Evolutionary conservation across 1,284 basidiomycete genomes (phyloP).

Genomic region (Leccinum pallidistipes): DNA sequence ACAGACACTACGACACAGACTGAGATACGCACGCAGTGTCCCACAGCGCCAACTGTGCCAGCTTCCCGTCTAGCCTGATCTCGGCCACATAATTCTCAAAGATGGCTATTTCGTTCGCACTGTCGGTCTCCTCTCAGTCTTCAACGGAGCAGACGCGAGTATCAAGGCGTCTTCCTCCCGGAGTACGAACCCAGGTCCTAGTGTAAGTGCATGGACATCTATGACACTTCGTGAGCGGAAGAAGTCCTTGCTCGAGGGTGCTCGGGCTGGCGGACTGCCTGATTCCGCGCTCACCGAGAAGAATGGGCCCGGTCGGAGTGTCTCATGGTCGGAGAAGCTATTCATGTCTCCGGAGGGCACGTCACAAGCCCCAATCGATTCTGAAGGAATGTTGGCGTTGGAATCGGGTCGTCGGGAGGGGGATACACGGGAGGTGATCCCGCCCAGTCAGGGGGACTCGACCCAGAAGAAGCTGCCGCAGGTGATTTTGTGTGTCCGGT

Average conservation of each 20-base stretch:
- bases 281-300: neutral
- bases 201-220: conserved; percentile 32
- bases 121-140: conserved; percentile 26
- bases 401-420: neutral
- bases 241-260: conserved; percentile 26
- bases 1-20: no score
- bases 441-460: neutral
- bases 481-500: conserved; percentile 55
- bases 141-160: conserved; percentile 21
- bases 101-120: conserved; percentile 44
- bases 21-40: no score
- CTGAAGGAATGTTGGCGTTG: neutral
- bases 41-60: no score
- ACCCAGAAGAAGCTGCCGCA: conserved; percentile 14
- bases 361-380: neutral
- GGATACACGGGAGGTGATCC: neutral
- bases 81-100: no score
- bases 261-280: neutral
- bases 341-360: conserved; percentile 19
- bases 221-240: conserved; percentile 59
- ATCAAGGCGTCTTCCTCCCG: conserved; percentile 24
- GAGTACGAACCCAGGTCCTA: conserved; percentile 8
- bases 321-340: conserved; percentile 6
- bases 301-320: conserved; percentile 1
- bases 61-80: no score